These are phyloP conservation scores for Cylindricascospora bacillispora DNA, from an alignment of 1,139 yeast genomes.

Conservation along the genomic window DNA sequence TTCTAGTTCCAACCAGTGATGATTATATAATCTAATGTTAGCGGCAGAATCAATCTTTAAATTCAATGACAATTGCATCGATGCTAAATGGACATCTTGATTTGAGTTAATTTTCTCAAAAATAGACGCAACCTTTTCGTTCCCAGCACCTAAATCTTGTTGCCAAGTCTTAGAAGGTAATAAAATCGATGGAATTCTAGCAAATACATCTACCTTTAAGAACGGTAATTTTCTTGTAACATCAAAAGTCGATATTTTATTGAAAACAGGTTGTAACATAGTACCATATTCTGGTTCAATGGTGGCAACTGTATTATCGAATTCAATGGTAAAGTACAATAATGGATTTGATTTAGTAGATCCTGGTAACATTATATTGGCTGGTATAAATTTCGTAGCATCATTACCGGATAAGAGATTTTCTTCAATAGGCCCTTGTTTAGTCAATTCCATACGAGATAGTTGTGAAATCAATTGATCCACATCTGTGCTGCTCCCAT, in stretches of 20 bases:
- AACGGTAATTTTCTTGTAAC: constrained; percentile 51
- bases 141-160: constrained; percentile 11
- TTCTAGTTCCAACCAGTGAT: constrained; percentile 30
- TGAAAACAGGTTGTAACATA: constrained; percentile 53
- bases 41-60: constrained; percentile 27
- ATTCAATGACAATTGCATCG: constrained; percentile 23
- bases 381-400: constrained; percentile 38
- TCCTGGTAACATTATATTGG: constrained; percentile 49
- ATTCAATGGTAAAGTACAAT: constrained; percentile 57
- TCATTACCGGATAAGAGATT: constrained; percentile 19
- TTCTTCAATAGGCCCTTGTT: constrained; percentile 15
- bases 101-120: constrained; percentile 24
- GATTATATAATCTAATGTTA: constrained; percentile 31
- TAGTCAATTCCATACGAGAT: constrained; percentile 10
- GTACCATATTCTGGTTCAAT: constrained; percentile 70
- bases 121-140: constrained; percentile 23
- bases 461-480: constrained; percentile 15
- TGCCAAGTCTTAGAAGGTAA: constrained; percentile 34
- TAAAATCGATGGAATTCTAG: constrained; percentile 57
- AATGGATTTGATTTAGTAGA: constrained; percentile 37
- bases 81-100: constrained; percentile 30
- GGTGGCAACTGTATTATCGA: constrained; percentile 67
- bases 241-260: constrained; percentile 81
- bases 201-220: constrained; percentile 56
- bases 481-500: constrained; percentile 6